These are phyloP conservation scores for Hemerocallis citrina DNA, from an alignment of 106 monocot species.

Conservation along the genomic window DNA sequence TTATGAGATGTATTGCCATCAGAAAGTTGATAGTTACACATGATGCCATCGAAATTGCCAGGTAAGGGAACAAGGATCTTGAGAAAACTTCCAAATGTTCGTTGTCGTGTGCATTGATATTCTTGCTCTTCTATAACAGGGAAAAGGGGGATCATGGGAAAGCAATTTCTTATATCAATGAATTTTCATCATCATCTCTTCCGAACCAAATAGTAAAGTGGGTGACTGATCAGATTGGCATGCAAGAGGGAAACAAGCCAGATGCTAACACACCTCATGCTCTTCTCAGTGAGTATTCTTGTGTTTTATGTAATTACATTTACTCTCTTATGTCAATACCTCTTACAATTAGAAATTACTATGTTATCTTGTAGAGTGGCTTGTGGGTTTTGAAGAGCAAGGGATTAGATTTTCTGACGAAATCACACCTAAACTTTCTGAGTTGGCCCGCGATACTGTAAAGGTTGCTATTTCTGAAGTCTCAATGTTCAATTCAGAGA, in stretches of 20 bases:
- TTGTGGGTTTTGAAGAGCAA: slow-evolving; percentile 46
- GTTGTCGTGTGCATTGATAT: neutral
- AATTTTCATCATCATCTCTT: slow-evolving; percentile 63
- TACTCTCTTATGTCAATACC: neutral
- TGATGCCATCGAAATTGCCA: slow-evolving; percentile 46
- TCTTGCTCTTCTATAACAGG: slow-evolving; percentile 23
- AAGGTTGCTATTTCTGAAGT: slow-evolving; percentile 9
- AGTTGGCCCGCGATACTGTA: slow-evolving; percentile 30
- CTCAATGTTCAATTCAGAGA: slow-evolving; percentile 1
- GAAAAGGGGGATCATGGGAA: slow-evolving; percentile 55
- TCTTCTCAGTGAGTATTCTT: slow-evolving; percentile 55
- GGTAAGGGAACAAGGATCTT: slow-evolving; percentile 20
- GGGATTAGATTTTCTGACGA: slow-evolving; percentile 40
- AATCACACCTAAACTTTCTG: slow-evolving; percentile 14
- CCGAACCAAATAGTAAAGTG: slow-evolving; percentile 39
- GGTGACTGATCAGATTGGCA: slow-evolving; percentile 31
- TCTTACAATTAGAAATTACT: neutral
- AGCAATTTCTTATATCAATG: slow-evolving; percentile 53
- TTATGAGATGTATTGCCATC: slow-evolving; percentile 27
- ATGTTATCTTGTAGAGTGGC: slow-evolving; percentile 47
- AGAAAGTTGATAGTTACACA: slow-evolving; percentile 57
- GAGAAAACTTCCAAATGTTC: slow-evolving; percentile 2
- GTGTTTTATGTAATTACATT: neutral
- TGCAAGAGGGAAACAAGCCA: slow-evolving; percentile 18
- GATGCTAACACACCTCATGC: slow-evolving; percentile 60